These are phyloP conservation scores for Uronychia setigera DNA, from an alignment of 73 alveolate genomes.

Conservation along the genomic window DNA sequence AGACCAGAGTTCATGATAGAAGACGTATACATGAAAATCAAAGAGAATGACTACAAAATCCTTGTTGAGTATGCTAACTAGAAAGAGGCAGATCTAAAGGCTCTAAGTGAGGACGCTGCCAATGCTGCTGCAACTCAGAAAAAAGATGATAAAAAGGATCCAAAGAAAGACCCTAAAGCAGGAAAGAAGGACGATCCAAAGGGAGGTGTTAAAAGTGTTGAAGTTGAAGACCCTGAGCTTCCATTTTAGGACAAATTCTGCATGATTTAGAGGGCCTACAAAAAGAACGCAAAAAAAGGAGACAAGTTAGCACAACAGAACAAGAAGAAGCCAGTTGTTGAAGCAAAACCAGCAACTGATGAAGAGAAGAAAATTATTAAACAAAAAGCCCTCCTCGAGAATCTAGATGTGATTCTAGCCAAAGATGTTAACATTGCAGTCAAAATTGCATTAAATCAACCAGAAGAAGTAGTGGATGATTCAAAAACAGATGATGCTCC, in stretches of 20 bases:
- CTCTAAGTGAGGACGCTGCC: slow-evolving; percentile 10
- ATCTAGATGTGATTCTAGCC: slow-evolving; percentile 21
- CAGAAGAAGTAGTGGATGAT: slow-evolving; percentile 47
- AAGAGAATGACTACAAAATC: slow-evolving; percentile 23
- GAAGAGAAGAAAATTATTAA: slow-evolving; percentile 42
- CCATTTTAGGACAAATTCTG: slow-evolving; percentile 6
- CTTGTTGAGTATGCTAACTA: slow-evolving; percentile 22
- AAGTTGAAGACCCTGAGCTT: slow-evolving; percentile 33
- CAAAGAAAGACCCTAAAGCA: slow-evolving; percentile 48
- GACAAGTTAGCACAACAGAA: background rate
- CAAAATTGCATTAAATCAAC: slow-evolving; percentile 28
- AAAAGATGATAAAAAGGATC: slow-evolving; percentile 35
- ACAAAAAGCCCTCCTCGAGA: slow-evolving; percentile 22
- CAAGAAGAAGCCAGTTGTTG: slow-evolving; percentile 19
- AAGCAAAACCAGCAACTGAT: slow-evolving; percentile 15
- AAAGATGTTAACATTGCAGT: slow-evolving; percentile 2
- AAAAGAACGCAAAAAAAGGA: slow-evolving; percentile 27
- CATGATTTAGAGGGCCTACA: slow-evolving; percentile 24
- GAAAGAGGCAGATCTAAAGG: slow-evolving; percentile 6
- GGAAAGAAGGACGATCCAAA: slow-evolving; percentile 37
- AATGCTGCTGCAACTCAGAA: slow-evolving; percentile 22
- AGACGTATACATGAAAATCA: slow-evolving; percentile 4
- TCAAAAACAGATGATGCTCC: slow-evolving; percentile 20
- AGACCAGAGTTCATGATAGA: slow-evolving; percentile 40
- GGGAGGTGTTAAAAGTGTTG: slow-evolving; percentile 35